Conservation (phyloP, 805 yeast genomes). For the Sugiyamaella smithiae region DNA sequence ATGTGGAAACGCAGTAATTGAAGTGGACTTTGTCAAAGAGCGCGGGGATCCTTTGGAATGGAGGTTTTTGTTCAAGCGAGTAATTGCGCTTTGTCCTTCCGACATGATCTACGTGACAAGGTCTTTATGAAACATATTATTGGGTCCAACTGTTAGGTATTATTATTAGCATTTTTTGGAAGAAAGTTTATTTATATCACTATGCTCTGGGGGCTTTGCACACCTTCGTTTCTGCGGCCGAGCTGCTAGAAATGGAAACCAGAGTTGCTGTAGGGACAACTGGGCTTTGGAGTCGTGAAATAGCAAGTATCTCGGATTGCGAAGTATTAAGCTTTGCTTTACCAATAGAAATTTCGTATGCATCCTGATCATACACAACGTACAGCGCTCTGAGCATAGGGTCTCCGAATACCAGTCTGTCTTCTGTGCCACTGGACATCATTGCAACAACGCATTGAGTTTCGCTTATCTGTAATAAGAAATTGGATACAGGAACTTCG, state of each 20-base stretch:
- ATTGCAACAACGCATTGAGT: slow-evolving; percentile 10
- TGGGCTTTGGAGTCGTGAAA: slow-evolving; percentile 14
- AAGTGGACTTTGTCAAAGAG: slow-evolving; percentile 52
- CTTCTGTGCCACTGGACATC: slow-evolving; percentile 2
- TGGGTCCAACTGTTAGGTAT: no score
- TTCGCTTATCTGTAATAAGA: slow-evolving; percentile 14
- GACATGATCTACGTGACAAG: slow-evolving; percentile 19
- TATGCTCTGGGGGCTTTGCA: no score
- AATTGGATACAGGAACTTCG: slow-evolving; percentile 23
- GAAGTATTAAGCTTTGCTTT: slow-evolving; percentile 36
- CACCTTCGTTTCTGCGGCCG: neutral
- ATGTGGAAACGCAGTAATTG: slow-evolving; percentile 33
- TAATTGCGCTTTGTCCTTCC: slow-evolving; percentile 56
- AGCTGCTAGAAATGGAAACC: no score
- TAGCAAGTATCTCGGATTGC: slow-evolving; percentile 29
- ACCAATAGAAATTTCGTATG: slow-evolving; percentile 54
- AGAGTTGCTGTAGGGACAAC: slow-evolving; percentile 17
- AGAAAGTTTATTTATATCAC: no score
- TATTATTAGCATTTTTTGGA: no score
- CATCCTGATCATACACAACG: slow-evolving; percentile 63
- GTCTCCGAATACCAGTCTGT: slow-evolving; percentile 53
- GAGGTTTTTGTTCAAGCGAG: slow-evolving; percentile 61
- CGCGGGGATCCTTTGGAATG: slow-evolving; percentile 73
- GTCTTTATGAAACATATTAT: neutral
- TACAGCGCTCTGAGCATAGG: slow-evolving; percentile 61